phyloP scores from a whole-genome alignment of 495 filamentous ascomycete species.

The Xylaria castorea region DNA sequence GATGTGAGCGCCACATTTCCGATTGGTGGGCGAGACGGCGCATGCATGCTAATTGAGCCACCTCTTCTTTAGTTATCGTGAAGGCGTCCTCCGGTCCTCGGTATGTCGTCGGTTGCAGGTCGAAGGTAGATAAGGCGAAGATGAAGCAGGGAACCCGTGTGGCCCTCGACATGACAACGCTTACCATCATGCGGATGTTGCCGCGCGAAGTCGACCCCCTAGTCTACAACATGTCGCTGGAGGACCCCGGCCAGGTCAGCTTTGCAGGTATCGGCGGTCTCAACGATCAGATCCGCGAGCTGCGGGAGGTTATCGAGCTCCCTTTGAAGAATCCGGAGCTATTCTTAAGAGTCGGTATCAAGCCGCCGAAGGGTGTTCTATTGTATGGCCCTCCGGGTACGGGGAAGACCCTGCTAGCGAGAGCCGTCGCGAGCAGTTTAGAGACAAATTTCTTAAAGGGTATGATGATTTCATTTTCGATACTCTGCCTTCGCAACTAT shows the following conservation, averaged over 20 bases:
- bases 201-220: constrained; percentile 97
- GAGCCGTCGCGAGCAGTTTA: constrained; percentile 94
- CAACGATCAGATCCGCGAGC: constrained; percentile 98
- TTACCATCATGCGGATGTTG: constrained; percentile 99
- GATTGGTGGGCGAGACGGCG: neutral
- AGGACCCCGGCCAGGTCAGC: constrained; percentile 96
- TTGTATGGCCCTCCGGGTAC: constrained; percentile 98
- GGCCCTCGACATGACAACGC: constrained; percentile 98
- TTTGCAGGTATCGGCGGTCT: constrained; percentile 99
- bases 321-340: constrained; percentile 99
- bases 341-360: constrained; percentile 96
- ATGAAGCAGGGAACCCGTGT: constrained; percentile 98
- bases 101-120: constrained; percentile 98
- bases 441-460: constrained; percentile 99
- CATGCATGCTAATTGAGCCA: constrained; percentile 8
- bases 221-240: constrained; percentile 99
- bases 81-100: constrained; percentile 97
- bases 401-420: constrained; percentile 93
- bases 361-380: constrained; percentile 96
- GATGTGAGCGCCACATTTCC: constrained; percentile 70
- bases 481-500: constrained; percentile 5
- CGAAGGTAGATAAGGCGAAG: constrained; percentile 95
- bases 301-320: constrained; percentile 97
- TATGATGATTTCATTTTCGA: constrained; percentile 44
- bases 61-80: constrained; percentile 59